Conservation (phyloP, 305 asterid genomes). For the Stenogyne calaminthoides region DNA sequence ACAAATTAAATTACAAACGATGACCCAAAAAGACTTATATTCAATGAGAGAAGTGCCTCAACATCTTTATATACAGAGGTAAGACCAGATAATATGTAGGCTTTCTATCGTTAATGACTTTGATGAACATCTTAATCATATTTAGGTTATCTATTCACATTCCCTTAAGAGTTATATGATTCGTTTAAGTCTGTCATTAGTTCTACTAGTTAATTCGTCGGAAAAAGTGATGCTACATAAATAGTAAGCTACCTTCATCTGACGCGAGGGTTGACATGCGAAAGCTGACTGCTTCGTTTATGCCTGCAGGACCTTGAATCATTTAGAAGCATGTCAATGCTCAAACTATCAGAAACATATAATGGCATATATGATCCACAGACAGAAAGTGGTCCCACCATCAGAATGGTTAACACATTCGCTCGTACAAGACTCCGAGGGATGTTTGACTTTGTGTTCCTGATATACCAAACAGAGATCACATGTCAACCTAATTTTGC, state of each 20-base stretch:
- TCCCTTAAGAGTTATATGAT: not conserved
- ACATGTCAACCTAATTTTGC: constrained; percentile 24
- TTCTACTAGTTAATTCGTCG: not conserved
- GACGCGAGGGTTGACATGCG: constrained; percentile 33
- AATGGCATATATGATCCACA: not conserved
- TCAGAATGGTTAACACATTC: constrained; percentile 41
- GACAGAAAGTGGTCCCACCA: constrained; percentile 45
- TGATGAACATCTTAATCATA: no score
- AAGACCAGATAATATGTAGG: not conserved
- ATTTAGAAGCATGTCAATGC: constrained; percentile 33
- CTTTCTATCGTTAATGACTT: no score
- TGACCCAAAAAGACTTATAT: not conserved
- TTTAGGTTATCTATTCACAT: not conserved
- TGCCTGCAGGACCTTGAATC: constrained; percentile 45
- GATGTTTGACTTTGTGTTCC: constrained; percentile 38
- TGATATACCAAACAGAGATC: constrained; percentile 29
- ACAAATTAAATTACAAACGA: constrained; percentile 16
- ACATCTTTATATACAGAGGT: not conserved
- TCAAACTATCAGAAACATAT: constrained; percentile 21
- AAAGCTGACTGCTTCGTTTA: constrained; percentile 46
- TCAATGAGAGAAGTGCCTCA: constrained; percentile 3
- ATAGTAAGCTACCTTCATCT: constrained; percentile 49
- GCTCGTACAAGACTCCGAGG: constrained; percentile 28
- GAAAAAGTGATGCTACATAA: not conserved
- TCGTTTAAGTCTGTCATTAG: not conserved